Percentiles rank a stretch among this genome's conserved stretches.
These are phyloP conservation scores for Smittium culicis DNA, from an alignment of 371 early-diverging fungal genomes.

Conservation along the genomic window DNA sequence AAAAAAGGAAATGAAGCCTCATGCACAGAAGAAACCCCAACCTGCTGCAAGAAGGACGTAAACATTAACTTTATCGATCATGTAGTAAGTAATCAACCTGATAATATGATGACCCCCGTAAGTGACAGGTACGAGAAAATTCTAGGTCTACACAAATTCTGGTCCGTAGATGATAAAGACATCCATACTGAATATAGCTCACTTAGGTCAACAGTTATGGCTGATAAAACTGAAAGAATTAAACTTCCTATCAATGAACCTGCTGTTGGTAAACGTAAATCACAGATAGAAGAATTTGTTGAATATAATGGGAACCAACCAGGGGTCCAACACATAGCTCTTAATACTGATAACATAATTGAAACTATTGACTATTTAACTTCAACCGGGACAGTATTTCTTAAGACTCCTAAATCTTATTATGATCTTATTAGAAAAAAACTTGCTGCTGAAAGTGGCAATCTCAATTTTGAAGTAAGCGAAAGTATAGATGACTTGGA, in stretches of 20 bases:
- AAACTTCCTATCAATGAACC: constrained; percentile 98
- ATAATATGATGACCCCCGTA: constrained; percentile 71
- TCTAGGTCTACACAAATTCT: constrained; percentile 93
- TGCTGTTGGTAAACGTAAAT: constrained; percentile 82
- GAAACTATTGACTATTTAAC: constrained; percentile 62
- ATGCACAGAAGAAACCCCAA: constrained; percentile 47
- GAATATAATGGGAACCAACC: constrained; percentile 87
- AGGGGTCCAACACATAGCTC: constrained; percentile 94
- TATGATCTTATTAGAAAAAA: constrained; percentile 69
- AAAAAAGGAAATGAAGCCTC: too few species aligned
- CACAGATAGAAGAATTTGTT: constrained; percentile 93
- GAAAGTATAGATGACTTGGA: constrained; percentile 74
- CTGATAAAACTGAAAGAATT: constrained; percentile 76
- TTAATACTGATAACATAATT: constrained; percentile 78
- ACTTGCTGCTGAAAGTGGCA: constrained; percentile 36
- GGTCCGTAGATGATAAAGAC: constrained; percentile 94
- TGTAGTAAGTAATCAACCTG: constrained; percentile 90
- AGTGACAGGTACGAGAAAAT: constrained; percentile 73
- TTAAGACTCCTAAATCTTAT: constrained; percentile 74
- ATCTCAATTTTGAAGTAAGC: constrained; percentile 43
- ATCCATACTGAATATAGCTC: constrained; percentile 91
- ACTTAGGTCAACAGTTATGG: constrained; percentile 90
- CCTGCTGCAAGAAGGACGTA: constrained; percentile 52
- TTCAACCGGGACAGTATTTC: constrained; percentile 80
- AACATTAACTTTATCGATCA: constrained; percentile 72